Evolutionary conservation across 2,329 filamentous ascomycete genomes (phyloP).

Genomic region (Lithohypha guttulata): DNA sequence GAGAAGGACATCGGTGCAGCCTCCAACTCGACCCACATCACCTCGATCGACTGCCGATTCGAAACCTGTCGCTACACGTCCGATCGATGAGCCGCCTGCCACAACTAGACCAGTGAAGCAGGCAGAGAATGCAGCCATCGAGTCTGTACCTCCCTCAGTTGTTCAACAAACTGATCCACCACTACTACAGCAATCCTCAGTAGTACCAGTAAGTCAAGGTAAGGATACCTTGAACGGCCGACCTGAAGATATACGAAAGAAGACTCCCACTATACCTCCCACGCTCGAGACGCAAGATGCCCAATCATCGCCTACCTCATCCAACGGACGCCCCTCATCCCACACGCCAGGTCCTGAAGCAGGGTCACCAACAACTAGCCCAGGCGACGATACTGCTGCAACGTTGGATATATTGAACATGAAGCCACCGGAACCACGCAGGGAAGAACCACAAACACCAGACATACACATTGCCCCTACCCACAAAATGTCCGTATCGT

Average conservation of each 20-base stretch:
- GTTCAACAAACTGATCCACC: too few species aligned
- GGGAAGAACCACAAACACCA: constrained; percentile 9
- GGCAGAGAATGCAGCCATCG: neutral
- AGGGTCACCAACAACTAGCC: constrained; percentile 62
- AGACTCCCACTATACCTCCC: constrained; percentile 1
- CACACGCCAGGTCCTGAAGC: constrained; percentile 60
- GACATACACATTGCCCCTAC: neutral
- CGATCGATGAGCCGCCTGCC: neutral
- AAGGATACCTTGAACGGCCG: neutral
- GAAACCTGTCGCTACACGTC: constrained; percentile 2
- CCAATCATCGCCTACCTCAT: constrained; percentile 49
- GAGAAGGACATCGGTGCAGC: constrained; percentile 3
- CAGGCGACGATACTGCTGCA: constrained; percentile 47
- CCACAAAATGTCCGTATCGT: constrained; percentile 11
- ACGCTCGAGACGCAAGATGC: constrained; percentile 24
- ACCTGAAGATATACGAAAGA: neutral
- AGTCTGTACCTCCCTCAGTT: neutral
- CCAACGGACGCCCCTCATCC: constrained; percentile 56
- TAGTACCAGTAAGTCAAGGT: too few species aligned
- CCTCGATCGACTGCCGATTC: neutral
- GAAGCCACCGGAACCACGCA: constrained; percentile 6
- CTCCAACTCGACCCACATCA: constrained; percentile 2
- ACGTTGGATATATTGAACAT: constrained; percentile 10
- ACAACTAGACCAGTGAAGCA: neutral
- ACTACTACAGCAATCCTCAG: too few species aligned